A percentile compares a stretch with the other conserved stretches of the same genome.
These are phyloP conservation scores for Hibiscus mutabilis DNA, from an alignment of 345 rosid species.

Conservation along the genomic window DNA sequence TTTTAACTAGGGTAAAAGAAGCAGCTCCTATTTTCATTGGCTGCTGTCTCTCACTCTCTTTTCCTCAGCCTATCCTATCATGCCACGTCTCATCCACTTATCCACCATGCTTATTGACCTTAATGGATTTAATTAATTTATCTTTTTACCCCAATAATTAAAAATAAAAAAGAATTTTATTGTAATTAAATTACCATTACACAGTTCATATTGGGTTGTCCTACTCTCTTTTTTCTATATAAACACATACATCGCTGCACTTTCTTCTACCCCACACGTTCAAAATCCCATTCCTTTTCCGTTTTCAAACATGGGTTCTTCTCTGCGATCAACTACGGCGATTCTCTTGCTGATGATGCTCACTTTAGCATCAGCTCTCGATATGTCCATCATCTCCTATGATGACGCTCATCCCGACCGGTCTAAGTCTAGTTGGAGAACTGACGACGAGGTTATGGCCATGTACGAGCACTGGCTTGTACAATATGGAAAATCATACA, in stretches of 20 bases:
- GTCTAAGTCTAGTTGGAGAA: slow-evolving; percentile 31
- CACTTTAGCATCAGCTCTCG: slow-evolving; percentile 50
- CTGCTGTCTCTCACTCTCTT: too few species aligned
- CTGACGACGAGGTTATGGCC: slow-evolving; percentile 60
- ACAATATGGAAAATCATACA: slow-evolving; percentile 58
- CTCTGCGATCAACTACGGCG: slow-evolving; percentile 18
- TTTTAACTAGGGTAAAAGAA: too few species aligned
- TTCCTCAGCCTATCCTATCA: too few species aligned
- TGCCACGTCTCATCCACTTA: too few species aligned
- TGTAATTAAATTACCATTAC: too few species aligned
- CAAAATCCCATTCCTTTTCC: background rate
- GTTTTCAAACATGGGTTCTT: slow-evolving; percentile 33
- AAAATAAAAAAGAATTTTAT: too few species aligned
- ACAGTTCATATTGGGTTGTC: too few species aligned
- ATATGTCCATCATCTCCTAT: slow-evolving; percentile 72
- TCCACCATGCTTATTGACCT: too few species aligned
- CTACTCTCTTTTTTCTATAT: background rate
- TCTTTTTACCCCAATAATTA: too few species aligned
- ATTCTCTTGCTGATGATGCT: slow-evolving; percentile 33
- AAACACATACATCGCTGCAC: background rate
- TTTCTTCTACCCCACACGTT: background rate
- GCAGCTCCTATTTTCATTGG: too few species aligned
- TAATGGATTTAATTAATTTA: too few species aligned
- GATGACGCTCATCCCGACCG: slow-evolving; percentile 38
- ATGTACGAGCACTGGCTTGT: slow-evolving; percentile 67